Base-by-base conservation (phyloP, 495 filamentous ascomycete genomes). In the Penicillium antarcticum region DNA sequence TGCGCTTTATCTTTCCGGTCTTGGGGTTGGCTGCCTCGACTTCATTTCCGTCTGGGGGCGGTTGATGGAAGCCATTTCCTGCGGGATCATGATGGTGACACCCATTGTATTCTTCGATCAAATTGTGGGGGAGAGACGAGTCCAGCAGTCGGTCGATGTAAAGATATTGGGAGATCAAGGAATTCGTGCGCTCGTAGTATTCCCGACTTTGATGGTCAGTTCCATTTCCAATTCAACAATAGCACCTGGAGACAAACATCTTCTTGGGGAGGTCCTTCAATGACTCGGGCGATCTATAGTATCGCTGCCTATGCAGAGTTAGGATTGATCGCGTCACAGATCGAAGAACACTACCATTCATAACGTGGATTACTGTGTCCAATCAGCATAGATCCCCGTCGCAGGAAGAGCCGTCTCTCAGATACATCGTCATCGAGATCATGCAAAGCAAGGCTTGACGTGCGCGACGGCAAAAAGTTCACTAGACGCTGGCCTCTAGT, bases 61-160 rank as follows among this genome's bases (percentile, higher is more conserved):
- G 19, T 17, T 6, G 38, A n/a, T 42, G 36, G 35, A 38, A 56
- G 50, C 53, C 32, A 26, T 42, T 53, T 44, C 59, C 48, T 7
- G 42, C 21, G 14, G 64, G 38, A 10, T 76, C 67, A 50, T 43
- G 34, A n/a, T 60, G 52, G 21, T 44, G 38, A 33, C 53, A 50
- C 8, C 40, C 58, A 7, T 57, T 48, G 67, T 97, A 97, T 58
- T 95, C 92, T 58, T 94, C 88, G 43, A 97, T 82, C 13, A 97
- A 73, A 60, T 87, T 82, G 53, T 91, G 89, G 1, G 91, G 90
- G 5, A 95, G 73, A 6, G 90, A 91, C 11, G 89, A 95, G 67
- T 95, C 91, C 31, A 97, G 79, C 16, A 97, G 71, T n/a, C 87
- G 80, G 67, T 97, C 91, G 55, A 96, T 95, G 60, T 92, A 96